These are phyloP conservation scores for Penstemon eatonii DNA, from an alignment of 257 asterid genomes.

Conservation along the genomic window DNA sequence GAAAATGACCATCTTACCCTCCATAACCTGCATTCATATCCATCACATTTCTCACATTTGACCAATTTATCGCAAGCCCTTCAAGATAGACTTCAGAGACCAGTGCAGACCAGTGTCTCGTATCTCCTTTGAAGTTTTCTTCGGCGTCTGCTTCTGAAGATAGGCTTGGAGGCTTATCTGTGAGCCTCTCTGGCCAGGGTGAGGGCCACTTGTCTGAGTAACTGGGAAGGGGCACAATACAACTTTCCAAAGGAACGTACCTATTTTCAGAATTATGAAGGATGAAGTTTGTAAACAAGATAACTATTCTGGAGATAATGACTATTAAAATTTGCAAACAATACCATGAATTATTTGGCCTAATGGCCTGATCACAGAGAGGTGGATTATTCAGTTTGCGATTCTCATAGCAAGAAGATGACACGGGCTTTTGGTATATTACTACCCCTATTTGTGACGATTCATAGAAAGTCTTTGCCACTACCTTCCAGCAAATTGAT, in stretches of 20 bases:
- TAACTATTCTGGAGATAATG: not conserved
- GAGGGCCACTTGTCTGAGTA: constrained; percentile 65
- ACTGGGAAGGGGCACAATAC: constrained; percentile 56
- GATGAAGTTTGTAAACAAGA: constrained; percentile 8
- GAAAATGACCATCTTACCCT: constrained; percentile 59
- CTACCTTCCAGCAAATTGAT: constrained; percentile 84
- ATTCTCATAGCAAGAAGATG: constrained; percentile 72
- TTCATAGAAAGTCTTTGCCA: constrained; percentile 42
- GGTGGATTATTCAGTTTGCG: constrained; percentile 68
- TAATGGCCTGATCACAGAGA: constrained; percentile 53
- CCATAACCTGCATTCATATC: constrained; percentile 96
- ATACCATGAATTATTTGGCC: constrained; percentile 70
- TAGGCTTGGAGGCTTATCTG: constrained; percentile 58
- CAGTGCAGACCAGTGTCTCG: constrained; percentile 84
- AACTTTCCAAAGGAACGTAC: constrained; percentile 75
- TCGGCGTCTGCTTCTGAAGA: constrained; percentile 49
- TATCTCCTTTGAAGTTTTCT: constrained; percentile 62
- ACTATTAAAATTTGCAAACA: not conserved
- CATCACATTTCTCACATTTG: constrained; percentile 75
- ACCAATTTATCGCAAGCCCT: constrained; percentile 68
- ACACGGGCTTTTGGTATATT: constrained; percentile 75
- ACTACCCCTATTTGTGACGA: constrained; percentile 63
- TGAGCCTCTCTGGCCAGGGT: constrained; percentile 88
- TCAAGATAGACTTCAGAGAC: constrained; percentile 78
- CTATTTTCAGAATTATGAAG: constrained; percentile 42